Percentiles rank a stretch among this genome's conserved stretches.
Evolutionary conservation across 2,329 filamentous ascomycete species (phyloP).

Genomic region (Exutisphaerella laricina): DNA sequence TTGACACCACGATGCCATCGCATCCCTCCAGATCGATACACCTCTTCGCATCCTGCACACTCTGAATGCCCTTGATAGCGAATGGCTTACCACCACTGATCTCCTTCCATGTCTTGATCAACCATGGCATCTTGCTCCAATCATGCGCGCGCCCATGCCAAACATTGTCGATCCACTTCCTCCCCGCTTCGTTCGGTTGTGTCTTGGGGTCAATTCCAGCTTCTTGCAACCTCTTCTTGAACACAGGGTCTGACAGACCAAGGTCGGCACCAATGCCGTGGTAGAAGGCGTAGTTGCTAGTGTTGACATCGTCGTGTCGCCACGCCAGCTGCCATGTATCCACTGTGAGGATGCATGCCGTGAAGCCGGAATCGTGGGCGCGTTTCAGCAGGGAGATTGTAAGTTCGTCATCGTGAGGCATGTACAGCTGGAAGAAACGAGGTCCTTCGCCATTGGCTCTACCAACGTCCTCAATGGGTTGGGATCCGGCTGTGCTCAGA

Average conservation of each 20-base stretch:
- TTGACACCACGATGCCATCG: constrained; percentile 64
- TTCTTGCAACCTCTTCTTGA: constrained; percentile 49
- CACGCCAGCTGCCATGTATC: constrained; percentile 61
- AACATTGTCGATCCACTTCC: constrained; percentile 59
- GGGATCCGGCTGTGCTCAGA: constrained; percentile 53
- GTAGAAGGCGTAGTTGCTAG: constrained; percentile 59
- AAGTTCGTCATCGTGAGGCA: constrained; percentile 57
- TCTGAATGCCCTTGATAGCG: constrained; percentile 66
- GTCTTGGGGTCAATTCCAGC: constrained; percentile 50
- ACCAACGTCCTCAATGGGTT: constrained; percentile 54
- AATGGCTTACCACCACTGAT: constrained; percentile 39
- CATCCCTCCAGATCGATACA: constrained; percentile 56
- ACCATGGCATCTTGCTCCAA: constrained; percentile 64
- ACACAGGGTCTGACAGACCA: constrained; percentile 55
- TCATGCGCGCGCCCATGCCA: constrained; percentile 58
- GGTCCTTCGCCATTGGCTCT: constrained; percentile 48
- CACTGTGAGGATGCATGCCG: constrained; percentile 54
- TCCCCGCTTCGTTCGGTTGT: constrained; percentile 50
- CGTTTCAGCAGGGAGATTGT: constrained; percentile 52
- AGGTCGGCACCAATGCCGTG: constrained; percentile 55
- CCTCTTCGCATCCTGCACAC: constrained; percentile 55
- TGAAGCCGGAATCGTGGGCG: constrained; percentile 51
- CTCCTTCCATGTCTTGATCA: constrained; percentile 53
- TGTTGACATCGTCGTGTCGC: constrained; percentile 54
- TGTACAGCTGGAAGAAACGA: constrained; percentile 60